Evolutionary conservation across 2,329 filamentous ascomycete species (phyloP), one percentile per base, ranked within the genome.

Genomic region (Nemania diffusa): DNA sequence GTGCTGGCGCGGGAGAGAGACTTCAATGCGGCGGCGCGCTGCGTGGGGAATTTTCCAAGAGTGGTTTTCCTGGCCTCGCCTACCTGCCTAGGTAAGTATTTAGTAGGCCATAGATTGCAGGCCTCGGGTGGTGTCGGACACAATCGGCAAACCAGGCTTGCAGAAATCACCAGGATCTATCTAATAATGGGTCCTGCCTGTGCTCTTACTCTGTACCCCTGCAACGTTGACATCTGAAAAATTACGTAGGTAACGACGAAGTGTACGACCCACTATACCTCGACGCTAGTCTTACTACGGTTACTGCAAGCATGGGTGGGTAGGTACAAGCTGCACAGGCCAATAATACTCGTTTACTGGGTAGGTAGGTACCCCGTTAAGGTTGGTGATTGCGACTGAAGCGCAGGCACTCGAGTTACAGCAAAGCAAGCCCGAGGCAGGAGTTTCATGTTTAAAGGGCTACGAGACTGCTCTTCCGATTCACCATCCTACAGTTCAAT

Each of bases 111-210:
- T 53, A 5, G 27, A 44, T 11, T 27, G 68, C 65, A 68, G 64
- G 46, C 44, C 71, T 73, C 73, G 73, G 73, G 73, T 73, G 72
- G 69, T 73, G 71, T 75, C 73, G 73, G 73, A 73, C 72, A 66
- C 65, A 64, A 46, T 52, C 56, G 60, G 60, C 48, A 52, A 52
- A 57, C 24, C 46, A 48, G 48, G 67, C 32, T 55, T 55, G 20
- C 52, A 37, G 40, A 15, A 44, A 44, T 44, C 40, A n/a, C 40
- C n/a, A 44, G 40, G 17, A 44, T n/a, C 40, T 40, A 9, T 37
- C 51, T 15, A 53, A 53, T 22, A 53, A 32, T 32, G 29, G 51
- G 15, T 32, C 29, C 29, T n/a, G n/a, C n/a, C n/a, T 32, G 29
- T 5, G 29, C 9, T 9, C 29, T 9, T 32, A 32, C 29, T 5